Evolutionary conservation across 257 asterid species (phyloP), one percentile per base, ranked within the genome.

Genomic region (Petunia secreta): DNA sequence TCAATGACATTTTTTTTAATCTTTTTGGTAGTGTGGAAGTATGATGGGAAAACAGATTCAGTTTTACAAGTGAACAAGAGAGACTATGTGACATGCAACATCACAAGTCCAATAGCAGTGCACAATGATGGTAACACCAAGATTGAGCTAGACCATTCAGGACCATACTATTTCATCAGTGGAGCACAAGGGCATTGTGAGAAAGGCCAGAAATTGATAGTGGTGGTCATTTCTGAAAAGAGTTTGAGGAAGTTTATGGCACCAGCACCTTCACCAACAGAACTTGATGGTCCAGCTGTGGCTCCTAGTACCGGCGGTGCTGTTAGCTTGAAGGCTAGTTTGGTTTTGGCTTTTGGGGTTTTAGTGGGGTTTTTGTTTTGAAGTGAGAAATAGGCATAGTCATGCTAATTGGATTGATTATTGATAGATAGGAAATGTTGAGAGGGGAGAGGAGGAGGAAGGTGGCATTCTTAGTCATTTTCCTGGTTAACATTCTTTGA

Each of bases 121-220:
- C 85, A 90, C 86, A 87, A 81, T 55, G 93, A 89, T 67, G 94
- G 94, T 2, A 73, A 80, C 58, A 86, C 90, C 1, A 86, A 62
- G 78, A 87, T 93, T 86, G 85, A 84, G 86, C 92, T 94, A 57
- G 85, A 74, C 11, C 80, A 82, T 1, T 94, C 97, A 1, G 98
- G 98, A 2, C 94, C 98, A 1, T 81, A 86, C 87, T 88, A 91
- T 37, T 94, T 91, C 86, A 93, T 93, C 52, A 94, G 98, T 69
- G 98, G 98, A 25, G 91, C 87, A 1, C 65, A 84, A 25, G 95
- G 91, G 2, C 89, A 88, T 68, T 93, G 98, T 86, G 85, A 81
- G 15, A 89, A 90, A 75, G 98, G 96, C 0, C 96, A 93, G 90
- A 94, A 93, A 87, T 0, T 93, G 83, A 81, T 89, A 8, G 91